A percentile compares a stretch with the other conserved stretches of the same genome.
phyloP scores from a whole-genome alignment of 2,329 filamentous ascomycete species.

The Hirsutella rhossiliensis region DNA sequence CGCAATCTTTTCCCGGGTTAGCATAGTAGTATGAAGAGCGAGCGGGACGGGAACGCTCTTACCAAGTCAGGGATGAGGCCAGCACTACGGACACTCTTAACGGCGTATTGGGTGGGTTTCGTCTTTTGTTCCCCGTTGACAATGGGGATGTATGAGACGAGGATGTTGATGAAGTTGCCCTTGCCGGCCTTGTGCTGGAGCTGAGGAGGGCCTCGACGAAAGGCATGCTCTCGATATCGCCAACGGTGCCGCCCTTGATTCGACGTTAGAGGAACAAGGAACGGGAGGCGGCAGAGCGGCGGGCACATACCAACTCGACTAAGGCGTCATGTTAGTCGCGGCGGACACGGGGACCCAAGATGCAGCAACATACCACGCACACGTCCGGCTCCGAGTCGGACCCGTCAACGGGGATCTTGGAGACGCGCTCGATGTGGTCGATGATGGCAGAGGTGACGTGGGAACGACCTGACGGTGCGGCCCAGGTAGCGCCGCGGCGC shows the following conservation, averaged over 20 bases:
- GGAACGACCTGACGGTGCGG: slow-evolving; percentile 81
- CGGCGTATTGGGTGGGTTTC: slow-evolving; percentile 89
- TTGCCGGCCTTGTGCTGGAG: slow-evolving; percentile 60
- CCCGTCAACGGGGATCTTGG: slow-evolving; percentile 76
- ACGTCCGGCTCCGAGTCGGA: slow-evolving; percentile 76
- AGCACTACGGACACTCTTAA: slow-evolving; percentile 71
- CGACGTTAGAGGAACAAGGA: background rate
- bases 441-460: slow-evolving; percentile 88
- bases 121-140: slow-evolving; percentile 72
- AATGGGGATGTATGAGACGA: slow-evolving; percentile 72
- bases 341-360: no score
- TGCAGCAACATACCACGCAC: slow-evolving; percentile 59
- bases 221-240: slow-evolving; percentile 73
- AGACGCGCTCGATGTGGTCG: slow-evolving; percentile 82
- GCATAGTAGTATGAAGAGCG: background rate
- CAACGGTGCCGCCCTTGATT: slow-evolving; percentile 47
- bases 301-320: slow-evolving; percentile 26
- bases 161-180: slow-evolving; percentile 77
- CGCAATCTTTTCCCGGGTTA: slow-evolving; percentile 57
- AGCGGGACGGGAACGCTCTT: slow-evolving; percentile 9
- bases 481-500: slow-evolving; percentile 63
- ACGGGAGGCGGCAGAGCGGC: no score
- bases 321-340: slow-evolving; percentile 8
- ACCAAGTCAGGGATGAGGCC: slow-evolving; percentile 63
- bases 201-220: slow-evolving; percentile 81